phyloP scores from a whole-genome alignment of 2,329 filamentous ascomycete genomes.

The Bertia moriformis region DNA sequence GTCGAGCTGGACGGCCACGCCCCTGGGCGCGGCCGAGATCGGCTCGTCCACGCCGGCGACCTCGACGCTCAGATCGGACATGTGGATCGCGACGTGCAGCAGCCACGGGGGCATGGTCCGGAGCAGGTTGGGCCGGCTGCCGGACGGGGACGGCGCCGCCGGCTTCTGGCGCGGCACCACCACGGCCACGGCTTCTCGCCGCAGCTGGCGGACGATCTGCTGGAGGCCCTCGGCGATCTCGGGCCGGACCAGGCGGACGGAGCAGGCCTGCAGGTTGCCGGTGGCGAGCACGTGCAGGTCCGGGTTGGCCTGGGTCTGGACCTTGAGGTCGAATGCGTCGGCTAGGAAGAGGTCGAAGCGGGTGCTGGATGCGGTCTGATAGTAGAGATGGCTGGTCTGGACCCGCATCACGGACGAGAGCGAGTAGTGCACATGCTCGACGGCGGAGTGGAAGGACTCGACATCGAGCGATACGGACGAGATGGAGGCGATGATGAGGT shows the following conservation, averaged over 20 bases:
- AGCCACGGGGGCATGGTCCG: slow-evolving; percentile 74
- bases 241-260: slow-evolving; percentile 74
- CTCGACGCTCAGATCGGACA: slow-evolving; percentile 78
- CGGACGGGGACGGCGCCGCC: slow-evolving; percentile 30
- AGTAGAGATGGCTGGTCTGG: slow-evolving; percentile 80
- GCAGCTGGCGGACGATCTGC: slow-evolving; percentile 76
- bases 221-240: slow-evolving; percentile 87
- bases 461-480: slow-evolving; percentile 86
- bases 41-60: slow-evolving; percentile 75
- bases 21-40: slow-evolving; percentile 69
- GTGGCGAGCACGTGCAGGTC: slow-evolving; percentile 70
- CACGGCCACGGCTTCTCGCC: slow-evolving; percentile 54
- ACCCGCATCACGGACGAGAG: slow-evolving; percentile 69
- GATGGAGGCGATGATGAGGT: slow-evolving; percentile 86
- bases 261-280: slow-evolving; percentile 72
- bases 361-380: slow-evolving; percentile 71
- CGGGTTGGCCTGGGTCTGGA: slow-evolving; percentile 71
- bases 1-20: slow-evolving; percentile 73
- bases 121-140: slow-evolving; percentile 52
- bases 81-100: slow-evolving; percentile 68
- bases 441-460: slow-evolving; percentile 83
- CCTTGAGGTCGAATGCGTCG: slow-evolving; percentile 75
- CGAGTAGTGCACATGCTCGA: slow-evolving; percentile 75
- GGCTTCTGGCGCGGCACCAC: slow-evolving; percentile 42
- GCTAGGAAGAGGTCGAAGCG: slow-evolving; percentile 79